Base-by-base conservation (phyloP, 495 filamentous ascomycete species). In the Sordaria brevicollis region DNA sequence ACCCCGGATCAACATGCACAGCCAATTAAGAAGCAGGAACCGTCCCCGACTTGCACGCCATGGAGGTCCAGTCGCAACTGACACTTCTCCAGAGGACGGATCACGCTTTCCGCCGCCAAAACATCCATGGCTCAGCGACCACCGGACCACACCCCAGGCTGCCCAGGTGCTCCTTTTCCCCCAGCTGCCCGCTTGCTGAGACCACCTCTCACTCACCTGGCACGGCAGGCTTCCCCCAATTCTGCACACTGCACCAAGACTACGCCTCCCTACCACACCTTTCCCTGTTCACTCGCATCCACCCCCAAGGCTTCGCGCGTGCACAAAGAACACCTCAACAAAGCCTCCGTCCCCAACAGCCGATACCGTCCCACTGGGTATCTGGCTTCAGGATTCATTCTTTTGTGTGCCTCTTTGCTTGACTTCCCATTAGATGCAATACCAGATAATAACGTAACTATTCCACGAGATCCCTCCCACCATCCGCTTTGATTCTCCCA, bases 301-400 rank as follows among this genome's bases (percentile, higher is more conserved):
- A n/a, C n/a, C 25, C 10, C 65, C 5, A 25, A 15, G 25, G 11
- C 66, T 49, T 68, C 33, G 36, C 33, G 36, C 67, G 25, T 25
- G 38, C 67, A 29, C 38, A 68, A 36, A 57, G 37, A 57, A 49
- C 17, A 33, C 17, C 37, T 33, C 67, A n/a, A 34, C 36, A 68
- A 68, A 49, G 67, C 67, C 67, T 21, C 38, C 43, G 29, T 35
- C 6, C 66, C 66, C 67, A 54, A 68, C 67, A 68, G 67, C 67
- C 67, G 67, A 37, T 41, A 68, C 38, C 67, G 25, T 68, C 67
- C 15, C 67, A 54, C 43, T 11, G 43, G 43, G 9, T 54, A 13
- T 54, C 21, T 25, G 43, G 43, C 21, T 54, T 9, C 43, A 54
- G 25, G 43, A 54, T 54, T 54, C 19, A 25, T 54, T 54, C 21